Percentiles rank a stretch among this genome's conserved stretches.
Evolutionary conservation across 2,329 filamentous ascomycete species (phyloP).

Genomic region (Penicillium palitans): DNA sequence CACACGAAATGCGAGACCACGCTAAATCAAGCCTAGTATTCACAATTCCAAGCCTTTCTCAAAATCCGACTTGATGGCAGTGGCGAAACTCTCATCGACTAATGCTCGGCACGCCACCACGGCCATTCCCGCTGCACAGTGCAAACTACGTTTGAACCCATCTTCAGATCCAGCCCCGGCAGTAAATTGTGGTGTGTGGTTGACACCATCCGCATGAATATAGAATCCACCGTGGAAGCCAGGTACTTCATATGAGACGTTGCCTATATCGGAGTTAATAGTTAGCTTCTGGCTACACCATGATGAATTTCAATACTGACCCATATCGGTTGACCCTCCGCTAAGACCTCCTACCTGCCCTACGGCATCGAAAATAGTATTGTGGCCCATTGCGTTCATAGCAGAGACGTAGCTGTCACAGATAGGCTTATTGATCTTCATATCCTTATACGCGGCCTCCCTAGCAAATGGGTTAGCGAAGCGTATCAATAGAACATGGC

Average conservation of each 20-base stretch:
- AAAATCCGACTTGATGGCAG: slow-evolving; percentile 13
- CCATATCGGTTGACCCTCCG: slow-evolving; percentile 33
- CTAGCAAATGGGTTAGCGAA: slow-evolving; percentile 11
- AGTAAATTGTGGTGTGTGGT: slow-evolving; percentile 21
- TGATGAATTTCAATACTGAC: slow-evolving; percentile 10
- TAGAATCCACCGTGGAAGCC: slow-evolving; percentile 24
- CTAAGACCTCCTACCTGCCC: slow-evolving; percentile 20
- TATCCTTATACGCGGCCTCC: slow-evolving; percentile 32
- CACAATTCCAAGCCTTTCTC: neutral
- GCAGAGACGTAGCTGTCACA: slow-evolving; percentile 33
- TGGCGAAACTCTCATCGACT: slow-evolving; percentile 15
- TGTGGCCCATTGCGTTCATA: slow-evolving; percentile 33
- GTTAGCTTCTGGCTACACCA: neutral
- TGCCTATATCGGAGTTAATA: slow-evolving; percentile 2
- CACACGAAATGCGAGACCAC: neutral
- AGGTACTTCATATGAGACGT: slow-evolving; percentile 21
- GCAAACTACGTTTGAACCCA: slow-evolving; percentile 13
- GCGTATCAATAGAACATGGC: neutral
- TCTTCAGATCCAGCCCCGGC: slow-evolving; percentile 18
- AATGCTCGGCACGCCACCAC: slow-evolving; percentile 19
- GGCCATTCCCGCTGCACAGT: slow-evolving; percentile 22
- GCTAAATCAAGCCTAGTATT: neutral
- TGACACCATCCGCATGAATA: slow-evolving; percentile 17
- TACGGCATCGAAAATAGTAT: slow-evolving; percentile 23
- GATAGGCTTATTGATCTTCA: slow-evolving; percentile 33